Percentiles rank a stretch among this genome's conserved stretches.
These are phyloP conservation scores for Flammula alnicola DNA, from an alignment of 1,284 basidiomycete species.

Conservation along the genomic window DNA sequence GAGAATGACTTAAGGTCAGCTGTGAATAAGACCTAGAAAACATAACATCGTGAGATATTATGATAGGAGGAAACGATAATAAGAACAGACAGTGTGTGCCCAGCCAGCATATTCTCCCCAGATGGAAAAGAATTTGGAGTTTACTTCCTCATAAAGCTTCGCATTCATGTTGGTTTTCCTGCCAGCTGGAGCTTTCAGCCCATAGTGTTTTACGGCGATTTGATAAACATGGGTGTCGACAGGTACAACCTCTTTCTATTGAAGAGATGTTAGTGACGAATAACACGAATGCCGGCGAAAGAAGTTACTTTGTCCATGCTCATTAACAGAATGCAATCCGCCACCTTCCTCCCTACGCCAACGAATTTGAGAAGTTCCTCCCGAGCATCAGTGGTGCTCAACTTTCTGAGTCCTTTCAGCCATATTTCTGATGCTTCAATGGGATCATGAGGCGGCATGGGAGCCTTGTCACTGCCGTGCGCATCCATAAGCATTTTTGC, in stretches of 20 bases:
- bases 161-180: constrained; percentile 77
- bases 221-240: constrained; percentile 93
- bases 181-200: constrained; percentile 56
- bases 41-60: too few species aligned
- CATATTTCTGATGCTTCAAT: constrained; percentile 61
- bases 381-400: constrained; percentile 65
- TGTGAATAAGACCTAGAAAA: constrained; percentile 69
- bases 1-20: constrained; percentile 58
- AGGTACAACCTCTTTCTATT: constrained; percentile 81
- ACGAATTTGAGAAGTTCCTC: constrained; percentile 79
- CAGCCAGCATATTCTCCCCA: constrained; percentile 93
- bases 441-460: constrained; percentile 23
- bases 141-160: constrained; percentile 80
- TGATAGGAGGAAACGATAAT: too few species aligned
- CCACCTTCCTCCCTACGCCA: constrained; percentile 96
- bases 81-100: constrained; percentile 95
- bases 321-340: constrained; percentile 95
- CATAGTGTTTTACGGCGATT: constrained; percentile 85
- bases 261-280: constrained; percentile 8
- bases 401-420: constrained; percentile 60
- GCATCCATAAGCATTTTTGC: constrained; percentile 77
- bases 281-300: background rate
- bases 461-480: constrained; percentile 39
- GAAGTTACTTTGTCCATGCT: constrained; percentile 83
- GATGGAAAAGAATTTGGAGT: constrained; percentile 59